Percentiles rank a stretch among this genome's conserved stretches.
phyloP scores from a whole-genome alignment of 495 filamentous ascomycete genomes.

The Aspergillus hancockii region DNA sequence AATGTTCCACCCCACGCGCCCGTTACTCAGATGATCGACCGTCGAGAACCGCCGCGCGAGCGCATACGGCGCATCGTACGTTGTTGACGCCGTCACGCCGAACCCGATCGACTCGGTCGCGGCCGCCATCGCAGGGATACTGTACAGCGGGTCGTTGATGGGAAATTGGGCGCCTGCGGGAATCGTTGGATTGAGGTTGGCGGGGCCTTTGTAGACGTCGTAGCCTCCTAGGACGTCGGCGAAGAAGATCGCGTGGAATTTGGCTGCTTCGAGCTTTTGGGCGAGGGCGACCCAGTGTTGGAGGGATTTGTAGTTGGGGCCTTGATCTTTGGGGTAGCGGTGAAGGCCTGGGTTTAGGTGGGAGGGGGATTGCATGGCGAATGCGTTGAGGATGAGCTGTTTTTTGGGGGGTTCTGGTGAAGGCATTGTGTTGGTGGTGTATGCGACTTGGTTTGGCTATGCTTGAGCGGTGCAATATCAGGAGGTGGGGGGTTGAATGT shows the following conservation, averaged over 20 bases:
- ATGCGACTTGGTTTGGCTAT: neutral
- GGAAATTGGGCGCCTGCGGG: slow-evolving; percentile 66
- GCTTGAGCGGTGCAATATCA: neutral
- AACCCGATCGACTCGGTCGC: slow-evolving; percentile 64
- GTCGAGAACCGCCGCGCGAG: slow-evolving; percentile 67
- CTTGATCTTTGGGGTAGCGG: slow-evolving; percentile 49
- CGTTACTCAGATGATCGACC: slow-evolving; percentile 66
- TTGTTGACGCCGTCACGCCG: slow-evolving; percentile 66
- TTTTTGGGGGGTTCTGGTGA: slow-evolving; percentile 32
- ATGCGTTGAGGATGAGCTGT: slow-evolving; percentile 59
- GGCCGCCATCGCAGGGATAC: slow-evolving; percentile 45
- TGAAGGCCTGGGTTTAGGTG: slow-evolving; percentile 54
- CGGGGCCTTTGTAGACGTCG: slow-evolving; percentile 63
- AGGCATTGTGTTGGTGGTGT: neutral
- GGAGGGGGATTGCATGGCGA: slow-evolving; percentile 51
- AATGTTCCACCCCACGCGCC: slow-evolving; percentile 67
- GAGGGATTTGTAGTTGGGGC: slow-evolving; percentile 48
- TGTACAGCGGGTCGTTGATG: slow-evolving; percentile 55
- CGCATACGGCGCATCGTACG: slow-evolving; percentile 69
- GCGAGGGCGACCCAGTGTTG: slow-evolving; percentile 48
- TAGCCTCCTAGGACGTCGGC: slow-evolving; percentile 58
- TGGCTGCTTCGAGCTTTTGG: slow-evolving; percentile 47
- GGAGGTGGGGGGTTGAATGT: neutral
- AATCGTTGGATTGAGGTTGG: slow-evolving; percentile 58
- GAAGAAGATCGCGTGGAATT: slow-evolving; percentile 59